phyloP scores from a whole-genome alignment of 2,329 filamentous ascomycete genomes.

The Neofusicoccum ribis region DNA sequence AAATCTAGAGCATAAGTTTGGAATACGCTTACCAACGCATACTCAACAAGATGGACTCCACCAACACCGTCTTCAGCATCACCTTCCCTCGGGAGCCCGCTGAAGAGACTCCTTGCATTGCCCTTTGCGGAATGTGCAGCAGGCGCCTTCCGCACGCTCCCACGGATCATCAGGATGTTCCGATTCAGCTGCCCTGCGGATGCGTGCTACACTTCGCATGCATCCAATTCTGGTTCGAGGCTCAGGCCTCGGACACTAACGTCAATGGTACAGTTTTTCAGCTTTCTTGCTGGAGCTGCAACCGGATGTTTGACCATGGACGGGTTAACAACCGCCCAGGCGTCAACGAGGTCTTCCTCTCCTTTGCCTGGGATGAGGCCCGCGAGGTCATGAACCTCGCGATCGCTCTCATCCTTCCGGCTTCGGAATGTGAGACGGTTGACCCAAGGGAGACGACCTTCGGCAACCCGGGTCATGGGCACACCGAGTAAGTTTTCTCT shows the following conservation, averaged over 20 bases:
- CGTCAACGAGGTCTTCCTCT: not conserved
- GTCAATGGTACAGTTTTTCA: not conserved
- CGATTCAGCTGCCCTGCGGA: not conserved
- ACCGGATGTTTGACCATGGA: not conserved
- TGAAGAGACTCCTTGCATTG: not conserved
- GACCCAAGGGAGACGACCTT: not conserved
- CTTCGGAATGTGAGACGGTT: not conserved
- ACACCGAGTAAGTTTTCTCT: not conserved
- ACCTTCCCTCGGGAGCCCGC: not conserved
- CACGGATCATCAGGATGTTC: not conserved
- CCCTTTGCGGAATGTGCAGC: not conserved
- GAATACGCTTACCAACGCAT: too few relatives aligned
- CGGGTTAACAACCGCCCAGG: not conserved
- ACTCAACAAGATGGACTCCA: too few relatives aligned
- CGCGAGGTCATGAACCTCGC: not conserved
- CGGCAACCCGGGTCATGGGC: not conserved
- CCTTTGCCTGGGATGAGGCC: not conserved
- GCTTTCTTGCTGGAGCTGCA: not conserved
- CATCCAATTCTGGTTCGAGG: not conserved
- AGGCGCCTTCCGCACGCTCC: not conserved
- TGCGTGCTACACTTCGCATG: not conserved
- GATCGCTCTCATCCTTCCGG: not conserved
- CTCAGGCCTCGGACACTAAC: too few relatives aligned
- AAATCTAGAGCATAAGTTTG: too few relatives aligned
- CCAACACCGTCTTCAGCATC: not conserved